phyloP scores from a whole-genome alignment of 257 asterid species.

The Solanum verrucosum region DNA sequence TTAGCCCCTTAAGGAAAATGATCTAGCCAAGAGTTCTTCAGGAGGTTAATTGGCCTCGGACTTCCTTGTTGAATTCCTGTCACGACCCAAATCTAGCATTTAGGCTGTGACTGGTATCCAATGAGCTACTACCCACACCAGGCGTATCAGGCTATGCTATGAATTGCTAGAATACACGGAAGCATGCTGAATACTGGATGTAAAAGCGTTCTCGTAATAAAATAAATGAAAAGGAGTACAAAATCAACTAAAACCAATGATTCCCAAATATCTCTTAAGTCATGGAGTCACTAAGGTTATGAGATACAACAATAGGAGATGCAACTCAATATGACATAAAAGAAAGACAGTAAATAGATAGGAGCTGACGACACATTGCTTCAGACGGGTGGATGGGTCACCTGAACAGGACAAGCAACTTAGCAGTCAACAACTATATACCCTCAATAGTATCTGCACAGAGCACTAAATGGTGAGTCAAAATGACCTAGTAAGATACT shows the following conservation, averaged over 20 bases:
- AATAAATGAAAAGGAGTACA: neutral
- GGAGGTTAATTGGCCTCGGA: neutral
- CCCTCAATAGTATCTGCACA: neutral
- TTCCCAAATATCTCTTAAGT: neutral
- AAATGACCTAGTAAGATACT: neutral
- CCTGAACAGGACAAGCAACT: neutral
- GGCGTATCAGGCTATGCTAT: neutral
- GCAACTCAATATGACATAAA: neutral
- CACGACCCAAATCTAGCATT: neutral
- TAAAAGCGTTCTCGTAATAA: neutral
- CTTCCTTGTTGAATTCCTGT: neutral
- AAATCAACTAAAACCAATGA: neutral
- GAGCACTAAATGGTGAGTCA: neutral
- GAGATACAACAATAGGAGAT: neutral
- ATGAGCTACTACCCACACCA: neutral
- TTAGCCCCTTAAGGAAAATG: neutral
- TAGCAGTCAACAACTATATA: neutral
- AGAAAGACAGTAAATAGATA: neutral
- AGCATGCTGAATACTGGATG: neutral
- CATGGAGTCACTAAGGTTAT: neutral
- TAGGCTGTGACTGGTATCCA: neutral
- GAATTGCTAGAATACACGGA: neutral
- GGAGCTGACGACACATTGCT: neutral
- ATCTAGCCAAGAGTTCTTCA: neutral
- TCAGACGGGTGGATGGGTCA: neutral